phyloP scores from a whole-genome alignment of 2,329 filamentous ascomycete species.

The Pseudopithomyces chartarum region DNA sequence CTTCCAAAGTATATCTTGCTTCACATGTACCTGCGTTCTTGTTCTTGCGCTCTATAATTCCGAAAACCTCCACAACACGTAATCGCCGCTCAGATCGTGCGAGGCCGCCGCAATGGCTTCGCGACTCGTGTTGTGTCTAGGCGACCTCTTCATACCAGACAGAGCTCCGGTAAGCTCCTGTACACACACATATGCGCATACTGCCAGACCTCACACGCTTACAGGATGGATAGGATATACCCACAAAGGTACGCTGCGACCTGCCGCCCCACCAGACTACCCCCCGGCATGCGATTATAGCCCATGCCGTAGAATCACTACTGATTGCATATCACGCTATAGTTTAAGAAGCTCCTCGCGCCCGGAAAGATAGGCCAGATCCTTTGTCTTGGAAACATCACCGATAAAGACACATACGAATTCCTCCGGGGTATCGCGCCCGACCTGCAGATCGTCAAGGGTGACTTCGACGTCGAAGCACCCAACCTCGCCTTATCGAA shows the following conservation, averaged over 20 bases:
- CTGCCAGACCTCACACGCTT: slow-evolving; percentile 42
- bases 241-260: slow-evolving; percentile 43
- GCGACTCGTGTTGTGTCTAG: slow-evolving; percentile 48
- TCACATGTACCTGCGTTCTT: not conserved
- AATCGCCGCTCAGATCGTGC: not conserved
- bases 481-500: slow-evolving; percentile 68
- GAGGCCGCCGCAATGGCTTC: slow-evolving; percentile 43
- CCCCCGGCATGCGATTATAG: slow-evolving; percentile 6
- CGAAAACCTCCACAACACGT: not conserved
- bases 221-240: slow-evolving; percentile 48
- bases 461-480: slow-evolving; percentile 72
- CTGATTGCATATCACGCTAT: slow-evolving; percentile 12
- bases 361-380: slow-evolving; percentile 64
- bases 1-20: not conserved
- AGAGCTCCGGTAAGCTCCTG: slow-evolving; percentile 44
- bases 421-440: slow-evolving; percentile 61
- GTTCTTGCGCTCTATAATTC: not conserved
- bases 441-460: slow-evolving; percentile 72
- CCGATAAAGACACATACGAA: slow-evolving; percentile 61
- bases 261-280: not conserved
- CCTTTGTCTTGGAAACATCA: slow-evolving; percentile 63
- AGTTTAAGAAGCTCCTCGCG: slow-evolving; percentile 62
- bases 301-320: not conserved
- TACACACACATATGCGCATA: slow-evolving; percentile 2
- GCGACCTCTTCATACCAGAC: slow-evolving; percentile 52